Conservation (phyloP, 208 protist species). For the Hexamita inflata region DNA sequence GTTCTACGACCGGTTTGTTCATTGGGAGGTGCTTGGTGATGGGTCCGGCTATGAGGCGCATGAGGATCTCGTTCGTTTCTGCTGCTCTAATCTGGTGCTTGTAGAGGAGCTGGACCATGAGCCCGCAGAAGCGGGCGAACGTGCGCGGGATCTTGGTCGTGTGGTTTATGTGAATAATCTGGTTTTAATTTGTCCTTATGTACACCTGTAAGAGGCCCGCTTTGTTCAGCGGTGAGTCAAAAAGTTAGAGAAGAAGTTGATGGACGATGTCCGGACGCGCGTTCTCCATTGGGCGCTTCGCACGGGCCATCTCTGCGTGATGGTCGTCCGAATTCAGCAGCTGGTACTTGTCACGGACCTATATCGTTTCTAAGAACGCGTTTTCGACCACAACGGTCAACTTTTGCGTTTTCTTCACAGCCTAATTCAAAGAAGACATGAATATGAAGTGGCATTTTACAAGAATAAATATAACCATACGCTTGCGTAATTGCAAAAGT, state of each 20-base stretch:
- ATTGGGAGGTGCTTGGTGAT: slow-evolving; percentile 86
- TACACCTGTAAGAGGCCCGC: slow-evolving; percentile 67
- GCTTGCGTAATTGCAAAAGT: no score
- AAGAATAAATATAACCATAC: no score
- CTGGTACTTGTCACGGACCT: slow-evolving; percentile 61
- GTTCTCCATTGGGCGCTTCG: slow-evolving; percentile 70
- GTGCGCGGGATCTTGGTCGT: slow-evolving; percentile 86
- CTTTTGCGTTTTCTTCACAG: no score
- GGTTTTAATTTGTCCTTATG: slow-evolving; percentile 77
- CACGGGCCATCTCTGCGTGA: slow-evolving; percentile 66
- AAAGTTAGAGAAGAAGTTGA: slow-evolving; percentile 81
- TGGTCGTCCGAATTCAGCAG: slow-evolving; percentile 86
- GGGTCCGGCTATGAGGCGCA: slow-evolving; percentile 92
- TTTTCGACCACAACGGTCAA: slow-evolving; percentile 3
- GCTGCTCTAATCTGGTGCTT: slow-evolving; percentile 81
- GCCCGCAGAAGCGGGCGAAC: slow-evolving; percentile 85
- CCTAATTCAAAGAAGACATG: no score
- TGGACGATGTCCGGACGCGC: slow-evolving; percentile 91
- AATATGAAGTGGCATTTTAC: no score
- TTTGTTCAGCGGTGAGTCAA: slow-evolving; percentile 91
- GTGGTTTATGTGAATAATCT: slow-evolving; percentile 75
- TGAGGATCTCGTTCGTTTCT: slow-evolving; percentile 51
- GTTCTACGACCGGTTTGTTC: slow-evolving; percentile 24
- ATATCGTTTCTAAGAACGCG: slow-evolving; percentile 25
- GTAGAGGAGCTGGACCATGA: slow-evolving; percentile 93